phyloP scores from a whole-genome alignment of 2,329 filamentous ascomycete genomes.

The Fusarium sp. region DNA sequence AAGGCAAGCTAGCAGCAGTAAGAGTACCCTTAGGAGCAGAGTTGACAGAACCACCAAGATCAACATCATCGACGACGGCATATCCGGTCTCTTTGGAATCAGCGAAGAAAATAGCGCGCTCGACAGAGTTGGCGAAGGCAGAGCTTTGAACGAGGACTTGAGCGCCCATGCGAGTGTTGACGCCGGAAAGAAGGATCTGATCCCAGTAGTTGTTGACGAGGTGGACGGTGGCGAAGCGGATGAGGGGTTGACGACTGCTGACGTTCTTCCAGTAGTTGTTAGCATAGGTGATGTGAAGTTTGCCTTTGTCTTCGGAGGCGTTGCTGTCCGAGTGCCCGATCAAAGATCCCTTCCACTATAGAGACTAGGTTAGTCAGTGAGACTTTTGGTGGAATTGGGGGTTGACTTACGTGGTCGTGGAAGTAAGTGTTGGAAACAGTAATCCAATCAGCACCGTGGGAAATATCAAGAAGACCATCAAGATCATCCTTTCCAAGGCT shows the following conservation, averaged over 20 bases:
- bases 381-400: too few species aligned
- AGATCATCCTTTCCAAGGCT: constrained; percentile 75
- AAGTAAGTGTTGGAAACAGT: constrained; percentile 56
- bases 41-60: constrained; percentile 53
- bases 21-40: constrained; percentile 62
- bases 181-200: constrained; percentile 56
- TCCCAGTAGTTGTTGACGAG: constrained; percentile 66
- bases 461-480: constrained; percentile 73
- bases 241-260: constrained; percentile 70
- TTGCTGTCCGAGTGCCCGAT: constrained; percentile 71
- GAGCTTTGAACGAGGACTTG: constrained; percentile 69
- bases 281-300: constrained; percentile 72
- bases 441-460: constrained; percentile 71
- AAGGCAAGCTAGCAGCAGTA: constrained; percentile 65
- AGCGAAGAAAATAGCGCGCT: constrained; percentile 52
- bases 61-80: constrained; percentile 56
- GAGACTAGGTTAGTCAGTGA: background rate
- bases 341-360: constrained; percentile 67
- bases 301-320: constrained; percentile 66
- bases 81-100: constrained; percentile 59
- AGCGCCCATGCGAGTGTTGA: constrained; percentile 68
- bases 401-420: constrained; percentile 48
- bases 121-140: constrained; percentile 58
- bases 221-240: constrained; percentile 76
- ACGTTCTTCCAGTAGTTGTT: constrained; percentile 75